Evolutionary conservation across 2,329 filamentous ascomycete species (phyloP), one percentile per base, ranked within the genome.

Genomic region (Torrubiellomyces zombiae): DNA sequence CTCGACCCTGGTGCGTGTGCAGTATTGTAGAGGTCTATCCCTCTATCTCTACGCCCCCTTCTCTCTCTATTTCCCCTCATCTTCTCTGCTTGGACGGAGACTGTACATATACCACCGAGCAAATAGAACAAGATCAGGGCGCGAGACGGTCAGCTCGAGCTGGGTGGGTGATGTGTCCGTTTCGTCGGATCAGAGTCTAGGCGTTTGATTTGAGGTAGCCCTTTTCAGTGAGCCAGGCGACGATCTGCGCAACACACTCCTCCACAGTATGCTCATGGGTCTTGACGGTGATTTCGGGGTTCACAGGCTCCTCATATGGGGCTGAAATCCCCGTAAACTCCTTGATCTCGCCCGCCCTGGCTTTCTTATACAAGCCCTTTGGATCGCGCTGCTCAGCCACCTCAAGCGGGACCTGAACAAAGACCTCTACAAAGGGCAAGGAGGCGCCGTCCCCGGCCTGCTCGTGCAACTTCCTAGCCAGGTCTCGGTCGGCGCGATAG

Each of bases 321-420:
- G 86, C 83, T 37, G 76, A 85, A 43, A 95, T 82, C 28, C 89
- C 89, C 2, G 89, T 98, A 50, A 98, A 98, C 39, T 95, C 82
- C 55, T 91, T 89, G 55, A 95, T 95, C 51, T 91, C 73, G 21
- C 89, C 89, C 25, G 79, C 75, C 21, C 86, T 64, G 9, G 89
- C 89, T 69, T 93, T 93, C 67, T 93, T 93, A 60, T 98, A 98
- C 32, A 95, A 58, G 5, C 86, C 89, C 70, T 98, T 98, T 24
- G 89, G 89, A 47, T 98, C 89, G 34, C 89, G 73, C 67, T 86
- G 64, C 68, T 95, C 86, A 18, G 89, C 86, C 21, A 89, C 81
- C 53, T 82, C 80, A 38, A 95, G 66, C 9, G 83, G 79, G 9
- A 95, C 73, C 52, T 98, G 83, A 34, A 98, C 75, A 46, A 73